phyloP scores from a whole-genome alignment of 495 filamentous ascomycete genomes.

The Aspergillus bertholletiae region DNA sequence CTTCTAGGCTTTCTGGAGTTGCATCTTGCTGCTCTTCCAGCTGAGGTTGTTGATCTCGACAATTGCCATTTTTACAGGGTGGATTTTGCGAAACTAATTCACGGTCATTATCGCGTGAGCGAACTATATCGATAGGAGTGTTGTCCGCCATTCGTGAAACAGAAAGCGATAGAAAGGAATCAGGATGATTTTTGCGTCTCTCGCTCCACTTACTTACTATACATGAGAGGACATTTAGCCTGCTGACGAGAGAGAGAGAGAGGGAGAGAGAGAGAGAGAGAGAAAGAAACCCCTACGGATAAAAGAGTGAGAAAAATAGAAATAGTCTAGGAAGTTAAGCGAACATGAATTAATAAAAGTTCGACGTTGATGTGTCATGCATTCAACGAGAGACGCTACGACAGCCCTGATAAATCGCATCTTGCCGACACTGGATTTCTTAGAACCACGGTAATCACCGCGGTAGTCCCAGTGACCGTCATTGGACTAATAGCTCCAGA shows the following conservation, averaged over 20 bases:
- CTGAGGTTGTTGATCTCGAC: constrained; percentile 7
- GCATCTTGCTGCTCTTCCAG: constrained; percentile 7
- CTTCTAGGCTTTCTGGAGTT: constrained; percentile 13
- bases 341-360: neutral
- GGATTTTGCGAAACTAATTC: constrained; percentile 9
- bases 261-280: neutral
- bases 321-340: neutral
- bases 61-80: neutral
- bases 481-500: constrained; percentile 9
- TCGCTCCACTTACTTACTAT: neutral
- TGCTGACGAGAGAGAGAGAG: no score
- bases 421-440: neutral
- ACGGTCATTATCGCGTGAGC: constrained; percentile 24
- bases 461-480: neutral
- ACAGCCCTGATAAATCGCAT: neutral
- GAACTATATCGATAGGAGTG: constrained; percentile 33
- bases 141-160: constrained; percentile 30
- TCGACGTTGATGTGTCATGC: constrained; percentile 14
- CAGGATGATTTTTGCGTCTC: neutral
- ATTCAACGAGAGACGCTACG: constrained; percentile 2
- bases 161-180: neutral
- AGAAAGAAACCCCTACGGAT: neutral
- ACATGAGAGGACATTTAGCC: neutral
- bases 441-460: neutral
- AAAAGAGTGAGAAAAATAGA: neutral